phyloP scores from a whole-genome alignment of 192 early-diverging fungal species.

The Funneliformis geosporum region DNA sequence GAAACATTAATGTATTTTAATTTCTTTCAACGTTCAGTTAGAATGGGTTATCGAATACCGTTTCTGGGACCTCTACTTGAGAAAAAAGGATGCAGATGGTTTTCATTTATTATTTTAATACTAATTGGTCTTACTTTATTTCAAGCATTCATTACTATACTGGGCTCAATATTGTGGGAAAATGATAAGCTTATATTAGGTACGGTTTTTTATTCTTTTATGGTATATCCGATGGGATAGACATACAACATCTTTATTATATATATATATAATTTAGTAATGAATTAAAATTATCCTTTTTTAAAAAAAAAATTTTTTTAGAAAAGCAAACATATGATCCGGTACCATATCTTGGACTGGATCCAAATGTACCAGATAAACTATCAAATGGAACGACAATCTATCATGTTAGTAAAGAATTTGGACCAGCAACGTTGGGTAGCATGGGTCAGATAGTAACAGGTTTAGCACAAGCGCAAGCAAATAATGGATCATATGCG shows the following conservation, averaged over 20 bases:
- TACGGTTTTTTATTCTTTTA: not conserved
- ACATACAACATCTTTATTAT: too few relatives aligned
- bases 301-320: too few relatives aligned
- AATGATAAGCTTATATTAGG: not conserved
- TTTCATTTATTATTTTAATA: not conserved
- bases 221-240: too few relatives aligned
- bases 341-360: conserved; percentile 44
- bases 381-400: conserved; percentile 40
- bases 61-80: too few relatives aligned
- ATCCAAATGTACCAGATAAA: conserved; percentile 33
- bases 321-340: not conserved
- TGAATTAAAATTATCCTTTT: not conserved
- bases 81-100: not conserved
- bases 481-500: conserved; percentile 38
- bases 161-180: not conserved
- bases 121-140: too few relatives aligned
- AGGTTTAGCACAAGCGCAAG: conserved; percentile 46
- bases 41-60: too few relatives aligned
- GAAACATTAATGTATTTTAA: too few relatives aligned
- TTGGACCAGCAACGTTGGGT: conserved; percentile 52
- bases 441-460: conserved; percentile 56
- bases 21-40: not conserved
- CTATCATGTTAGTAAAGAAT: conserved; percentile 60
- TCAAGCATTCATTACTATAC: too few relatives aligned
- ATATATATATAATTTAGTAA: too few relatives aligned